Conservation (phyloP, 2,329 filamentous ascomycete species). For the Phaeosphaeria sp. region DNA sequence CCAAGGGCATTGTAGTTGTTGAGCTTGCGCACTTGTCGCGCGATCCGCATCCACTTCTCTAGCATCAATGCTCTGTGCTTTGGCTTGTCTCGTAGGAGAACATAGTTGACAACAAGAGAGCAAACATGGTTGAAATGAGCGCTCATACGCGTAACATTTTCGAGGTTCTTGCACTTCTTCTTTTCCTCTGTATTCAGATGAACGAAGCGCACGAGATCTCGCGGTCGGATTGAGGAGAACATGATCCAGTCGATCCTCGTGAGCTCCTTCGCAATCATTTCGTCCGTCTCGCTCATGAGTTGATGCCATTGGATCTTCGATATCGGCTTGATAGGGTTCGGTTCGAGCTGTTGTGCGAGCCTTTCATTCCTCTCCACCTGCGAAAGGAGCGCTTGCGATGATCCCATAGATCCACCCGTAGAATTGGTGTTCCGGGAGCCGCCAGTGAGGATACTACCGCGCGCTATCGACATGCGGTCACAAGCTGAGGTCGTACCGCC, state of each 20-base stretch:
- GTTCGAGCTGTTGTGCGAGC: constrained; percentile 74
- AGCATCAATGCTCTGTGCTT: constrained; percentile 91
- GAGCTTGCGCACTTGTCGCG: constrained; percentile 79
- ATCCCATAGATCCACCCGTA: constrained; percentile 34
- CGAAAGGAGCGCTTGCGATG: constrained; percentile 61
- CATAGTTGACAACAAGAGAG: constrained; percentile 60
- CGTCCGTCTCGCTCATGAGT: constrained; percentile 85
- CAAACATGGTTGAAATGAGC: constrained; percentile 73
- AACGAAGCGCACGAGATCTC: constrained; percentile 91
- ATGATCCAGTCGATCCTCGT: constrained; percentile 98
- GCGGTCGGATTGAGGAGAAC: constrained; percentile 92
- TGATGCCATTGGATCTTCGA: constrained; percentile 88
- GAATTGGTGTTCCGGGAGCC: constrained; percentile 33
- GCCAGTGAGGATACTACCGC: constrained; percentile 33
- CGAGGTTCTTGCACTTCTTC: constrained; percentile 76
- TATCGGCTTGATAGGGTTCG: constrained; percentile 71
- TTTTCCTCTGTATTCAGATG: constrained; percentile 74
- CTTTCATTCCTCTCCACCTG: constrained; percentile 80
- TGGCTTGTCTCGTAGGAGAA: constrained; percentile 87
- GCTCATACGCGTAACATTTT: constrained; percentile 93
- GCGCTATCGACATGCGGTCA: constrained; percentile 37
- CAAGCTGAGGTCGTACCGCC: constrained; percentile 41
- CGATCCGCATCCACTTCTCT: constrained; percentile 95
- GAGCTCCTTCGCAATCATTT: constrained; percentile 87
- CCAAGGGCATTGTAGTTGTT: constrained; percentile 98